phyloP scores from a whole-genome alignment of 1,284 basidiomycete genomes.

The Schizopora paradoxa region DNA sequence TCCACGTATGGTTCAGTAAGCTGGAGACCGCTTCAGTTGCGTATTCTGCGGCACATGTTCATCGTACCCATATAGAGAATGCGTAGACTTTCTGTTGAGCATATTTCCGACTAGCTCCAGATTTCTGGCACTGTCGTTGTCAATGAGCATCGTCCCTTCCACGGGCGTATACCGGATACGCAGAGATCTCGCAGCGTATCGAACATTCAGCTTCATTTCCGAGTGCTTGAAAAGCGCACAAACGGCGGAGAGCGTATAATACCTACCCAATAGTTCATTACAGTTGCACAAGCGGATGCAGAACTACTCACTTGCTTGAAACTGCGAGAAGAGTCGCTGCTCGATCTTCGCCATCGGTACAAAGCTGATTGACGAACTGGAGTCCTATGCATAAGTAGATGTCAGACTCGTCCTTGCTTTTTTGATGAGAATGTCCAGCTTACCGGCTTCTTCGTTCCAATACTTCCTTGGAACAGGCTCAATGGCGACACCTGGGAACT shows the following conservation, averaged over 20 bases:
- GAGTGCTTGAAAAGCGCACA: constrained; percentile 83
- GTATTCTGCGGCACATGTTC: neutral
- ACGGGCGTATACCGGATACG: constrained; percentile 75
- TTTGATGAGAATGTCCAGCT: constrained; percentile 8
- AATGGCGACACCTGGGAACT: constrained; percentile 62
- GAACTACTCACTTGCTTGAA: constrained; percentile 62
- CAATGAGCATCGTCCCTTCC: constrained; percentile 90
- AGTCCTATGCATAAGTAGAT: constrained; percentile 50
- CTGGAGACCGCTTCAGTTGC: constrained; percentile 29
- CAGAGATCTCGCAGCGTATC: constrained; percentile 69
- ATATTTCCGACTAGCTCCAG: constrained; percentile 83
- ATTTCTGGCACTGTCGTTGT: constrained; percentile 79
- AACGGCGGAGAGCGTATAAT: constrained; percentile 81
- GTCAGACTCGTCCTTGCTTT: constrained; percentile 9
- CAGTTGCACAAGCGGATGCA: constrained; percentile 6
- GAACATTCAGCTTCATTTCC: constrained; percentile 58
- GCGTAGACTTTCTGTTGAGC: constrained; percentile 52
- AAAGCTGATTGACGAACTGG: constrained; percentile 70
- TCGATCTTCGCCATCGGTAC: constrained; percentile 71
- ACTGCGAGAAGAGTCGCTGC: constrained; percentile 70
- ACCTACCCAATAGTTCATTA: constrained; percentile 41
- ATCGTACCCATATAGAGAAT: constrained; percentile 71
- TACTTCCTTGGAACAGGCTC: constrained; percentile 69
- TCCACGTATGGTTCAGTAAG: constrained; percentile 75
- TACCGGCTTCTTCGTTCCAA: constrained; percentile 79